Percentiles rank a stretch among this genome's conserved stretches.
Evolutionary conservation across 345 rosid species (phyloP).

Genomic region (Lepidium didymum): DNA sequence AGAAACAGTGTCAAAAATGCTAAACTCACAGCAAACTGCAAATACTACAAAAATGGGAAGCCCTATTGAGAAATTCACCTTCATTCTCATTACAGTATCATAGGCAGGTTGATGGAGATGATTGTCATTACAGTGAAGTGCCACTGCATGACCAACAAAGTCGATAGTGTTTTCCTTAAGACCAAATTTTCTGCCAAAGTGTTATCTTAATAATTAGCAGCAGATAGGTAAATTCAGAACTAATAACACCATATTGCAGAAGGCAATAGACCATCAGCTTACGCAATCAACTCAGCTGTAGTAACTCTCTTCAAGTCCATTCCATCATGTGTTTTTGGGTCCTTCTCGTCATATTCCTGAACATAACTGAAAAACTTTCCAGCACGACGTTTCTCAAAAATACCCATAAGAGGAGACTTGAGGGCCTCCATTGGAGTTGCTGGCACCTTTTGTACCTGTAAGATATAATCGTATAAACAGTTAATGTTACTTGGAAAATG

Average conservation of each 20-base stretch:
- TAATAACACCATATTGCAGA: background rate
- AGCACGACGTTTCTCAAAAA: constrained; percentile 96
- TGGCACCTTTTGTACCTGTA: constrained; percentile 93
- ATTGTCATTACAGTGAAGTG: constrained; percentile 81
- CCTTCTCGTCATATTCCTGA: constrained; percentile 74
- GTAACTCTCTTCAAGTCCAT: constrained; percentile 84
- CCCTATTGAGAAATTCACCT: constrained; percentile 38
- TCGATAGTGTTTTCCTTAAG: constrained; percentile 85
- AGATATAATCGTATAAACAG: background rate
- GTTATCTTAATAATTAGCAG: constrained; percentile 3
- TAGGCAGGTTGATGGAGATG: constrained; percentile 84
- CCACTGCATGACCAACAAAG: constrained; percentile 96
- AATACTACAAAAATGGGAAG: background rate
- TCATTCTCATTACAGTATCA: constrained; percentile 94
- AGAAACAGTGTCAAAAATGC: constrained; percentile 6
- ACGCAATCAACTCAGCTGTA: constrained; percentile 83
- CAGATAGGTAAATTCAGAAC: background rate
- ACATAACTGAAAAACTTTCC: constrained; percentile 85
- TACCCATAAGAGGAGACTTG: constrained; percentile 94
- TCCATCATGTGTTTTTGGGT: constrained; percentile 91
- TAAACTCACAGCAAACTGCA: background rate
- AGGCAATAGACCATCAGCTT: constrained; percentile 29
- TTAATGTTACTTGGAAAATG: background rate
- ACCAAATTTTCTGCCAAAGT: constrained; percentile 67
- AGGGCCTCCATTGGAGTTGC: constrained; percentile 95